Evolutionary conservation across 73 alveolate species (phyloP), one percentile per base, ranked within the genome.

Genomic region (Durusdinium trenchii): DNA sequence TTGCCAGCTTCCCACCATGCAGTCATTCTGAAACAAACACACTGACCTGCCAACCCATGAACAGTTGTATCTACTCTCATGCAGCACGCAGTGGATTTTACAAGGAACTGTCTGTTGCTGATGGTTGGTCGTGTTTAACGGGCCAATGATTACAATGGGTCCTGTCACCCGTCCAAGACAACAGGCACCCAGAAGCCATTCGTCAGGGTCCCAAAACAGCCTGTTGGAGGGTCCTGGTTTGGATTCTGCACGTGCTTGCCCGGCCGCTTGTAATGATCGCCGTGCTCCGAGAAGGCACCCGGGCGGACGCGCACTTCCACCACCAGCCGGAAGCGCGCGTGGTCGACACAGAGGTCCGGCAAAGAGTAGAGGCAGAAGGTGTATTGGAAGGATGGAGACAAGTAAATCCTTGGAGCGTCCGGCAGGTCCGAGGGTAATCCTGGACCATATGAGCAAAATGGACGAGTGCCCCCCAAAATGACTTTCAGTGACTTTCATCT

Each of bases 311-410:
- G 85, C 12, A 87, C 96, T 67, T 87, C 96, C 67, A 87, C 86
- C 42, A 87, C 96, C 67, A 87, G 71, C 5, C 96, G 62, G 60
- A 87, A 87, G 61, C 96, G 96, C 48, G 61, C 96, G 35, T 61
- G 43, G 83, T 71, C 96, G 69, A 87, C 96, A 30, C 36, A 38
- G 28, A 87, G 57, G 57, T 46, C 84, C 0, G 61, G 96, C 86
- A 87, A 35, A 40, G 86, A 61, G 69, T 87, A 87, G 30, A 87
- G 50, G 96, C 96, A 87, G 52, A 87, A 87, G 51, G 96, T 87
- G 86, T 87, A 87, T 69, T 87, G 96, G 50, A 87, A 87, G 38
- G 96, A 87, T 62, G 96, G 96, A 64, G 96, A 87, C n/a, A 87
- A 12, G 64, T 87, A 87, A n/a, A 87, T 87, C 96, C 96, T 86